Evolutionary conservation across 306 rosid species (phyloP), one percentile per base, ranked within the genome.

Genomic region (Casuarina glauca): DNA sequence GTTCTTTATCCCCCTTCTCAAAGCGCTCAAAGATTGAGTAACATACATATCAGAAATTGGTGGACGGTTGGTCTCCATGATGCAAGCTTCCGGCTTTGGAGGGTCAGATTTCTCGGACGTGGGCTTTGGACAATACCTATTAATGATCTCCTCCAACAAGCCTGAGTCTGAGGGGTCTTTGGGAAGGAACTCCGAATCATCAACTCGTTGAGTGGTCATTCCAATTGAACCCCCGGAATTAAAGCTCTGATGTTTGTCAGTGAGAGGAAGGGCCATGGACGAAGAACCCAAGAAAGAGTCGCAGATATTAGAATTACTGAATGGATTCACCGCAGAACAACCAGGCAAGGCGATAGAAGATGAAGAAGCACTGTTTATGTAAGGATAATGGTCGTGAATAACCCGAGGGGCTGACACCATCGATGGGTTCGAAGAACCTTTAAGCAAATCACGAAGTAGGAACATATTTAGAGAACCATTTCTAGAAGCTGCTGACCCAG

Each of bases 121-220:
- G 2, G 91, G 70, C 42, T 87, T 88, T 0, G 91, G 89, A 39
- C 92, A 86, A 46, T 87, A 92, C 41, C 81, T 86, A 1, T 81
- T 81, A 12, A 94, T 95, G 3, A 92, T 83, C 74, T 94, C 98
- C 54, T 94, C 93, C 75, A 94, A 61, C 74, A 94, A 72, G 0
- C 98, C 98, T 1, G 97, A 90, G 79, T 85, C 88, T 0, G 95
- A 84, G 1, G 90, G 71, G 54, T 90, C 93, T 45, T 71, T 72
- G 0, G 90, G 84, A 12, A 92, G 81, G 77, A 89, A 89, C 7
- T 79, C 93, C 0, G 84, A 87, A 0, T 26, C 82, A 7, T 32
- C 74, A 32, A 4, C 51, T 5, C 52, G 72, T 41, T 41, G 0
- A 9, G 38, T 44, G 55, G 67, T 64, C 5, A 66, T 63, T 12